phyloP scores from a whole-genome alignment of 2,329 filamentous ascomycete species.

The Aspergillus sojae region DNA sequence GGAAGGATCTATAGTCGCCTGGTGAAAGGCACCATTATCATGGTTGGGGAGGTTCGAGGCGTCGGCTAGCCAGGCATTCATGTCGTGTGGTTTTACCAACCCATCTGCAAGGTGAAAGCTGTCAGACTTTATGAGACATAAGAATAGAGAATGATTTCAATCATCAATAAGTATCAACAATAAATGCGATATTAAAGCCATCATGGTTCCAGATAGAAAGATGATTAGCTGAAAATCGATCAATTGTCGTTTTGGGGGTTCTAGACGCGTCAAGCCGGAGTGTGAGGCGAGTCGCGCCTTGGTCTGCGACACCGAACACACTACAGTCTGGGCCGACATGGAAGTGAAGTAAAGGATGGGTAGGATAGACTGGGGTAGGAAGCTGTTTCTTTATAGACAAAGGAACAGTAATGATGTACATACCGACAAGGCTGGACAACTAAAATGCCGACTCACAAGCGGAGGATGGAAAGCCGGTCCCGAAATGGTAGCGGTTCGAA shows the following conservation, averaged over 20 bases:
- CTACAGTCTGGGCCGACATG: constrained; percentile 20
- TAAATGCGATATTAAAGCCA: constrained; percentile 2
- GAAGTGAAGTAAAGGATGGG: constrained; percentile 5
- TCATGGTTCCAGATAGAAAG: neutral
- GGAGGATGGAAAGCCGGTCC: constrained; percentile 39
- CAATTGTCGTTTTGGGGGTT: constrained; percentile 10
- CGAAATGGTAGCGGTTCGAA: constrained; percentile 41
- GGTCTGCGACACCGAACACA: constrained; percentile 27
- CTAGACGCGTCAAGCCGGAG: constrained; percentile 30
- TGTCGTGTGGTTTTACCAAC: constrained; percentile 50
- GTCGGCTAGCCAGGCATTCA: constrained; percentile 56
- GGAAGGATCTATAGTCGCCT: constrained; percentile 49
- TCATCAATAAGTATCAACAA: constrained; percentile 30
- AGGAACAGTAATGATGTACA: constrained; percentile 29
- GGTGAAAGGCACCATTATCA: constrained; percentile 53
- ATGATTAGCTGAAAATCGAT: constrained; percentile 1
- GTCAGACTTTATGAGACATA: constrained; percentile 25
- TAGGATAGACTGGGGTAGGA: constrained; percentile 7
- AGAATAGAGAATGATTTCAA: constrained; percentile 13
- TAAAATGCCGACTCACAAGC: constrained; percentile 43
- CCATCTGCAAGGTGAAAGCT: constrained; percentile 44
- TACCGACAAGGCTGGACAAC: constrained; percentile 47
- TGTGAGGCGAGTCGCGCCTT: constrained; percentile 25
- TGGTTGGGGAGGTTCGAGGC: constrained; percentile 50
- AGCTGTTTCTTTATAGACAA: constrained; percentile 7